Evolutionary conservation across 345 rosid species (phyloP).

Genomic region (Eucalyptus melliodora): DNA sequence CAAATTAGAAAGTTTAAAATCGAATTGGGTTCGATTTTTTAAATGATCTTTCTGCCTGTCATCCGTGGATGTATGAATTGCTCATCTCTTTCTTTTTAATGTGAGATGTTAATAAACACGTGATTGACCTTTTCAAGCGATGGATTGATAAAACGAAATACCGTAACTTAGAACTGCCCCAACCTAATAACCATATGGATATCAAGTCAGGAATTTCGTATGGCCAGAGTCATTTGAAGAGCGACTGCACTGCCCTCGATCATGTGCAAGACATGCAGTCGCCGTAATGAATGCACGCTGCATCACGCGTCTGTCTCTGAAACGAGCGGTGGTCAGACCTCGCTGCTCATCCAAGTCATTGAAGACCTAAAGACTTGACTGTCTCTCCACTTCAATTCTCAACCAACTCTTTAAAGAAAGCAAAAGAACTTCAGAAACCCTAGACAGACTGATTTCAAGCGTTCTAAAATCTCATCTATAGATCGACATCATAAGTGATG

Average conservation of each 20-base stretch:
- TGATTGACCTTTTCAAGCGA: background rate
- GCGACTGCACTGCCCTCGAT: background rate
- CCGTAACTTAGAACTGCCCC: background rate
- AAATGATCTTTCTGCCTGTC: accelerated
- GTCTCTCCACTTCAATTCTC: background rate
- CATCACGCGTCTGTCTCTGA: background rate
- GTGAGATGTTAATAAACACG: no score
- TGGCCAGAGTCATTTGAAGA: background rate
- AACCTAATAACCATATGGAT: background rate
- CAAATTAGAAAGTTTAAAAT: accelerated
- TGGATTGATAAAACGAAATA: background rate
- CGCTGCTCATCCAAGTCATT: background rate
- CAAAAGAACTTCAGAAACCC: background rate
- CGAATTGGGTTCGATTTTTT: accelerated
- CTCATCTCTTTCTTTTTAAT: background rate
- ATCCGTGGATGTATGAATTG: accelerated
- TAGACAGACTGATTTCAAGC: background rate
- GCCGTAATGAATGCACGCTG: background rate
- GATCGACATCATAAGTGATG: background rate
- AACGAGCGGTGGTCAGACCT: background rate
- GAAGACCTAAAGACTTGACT: background rate
- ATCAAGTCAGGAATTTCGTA: background rate
- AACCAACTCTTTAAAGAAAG: background rate
- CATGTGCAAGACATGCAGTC: background rate
- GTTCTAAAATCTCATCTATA: background rate